Conservation (phyloP, 1,284 basidiomycete species). For the Gomphus sp. region DNA sequence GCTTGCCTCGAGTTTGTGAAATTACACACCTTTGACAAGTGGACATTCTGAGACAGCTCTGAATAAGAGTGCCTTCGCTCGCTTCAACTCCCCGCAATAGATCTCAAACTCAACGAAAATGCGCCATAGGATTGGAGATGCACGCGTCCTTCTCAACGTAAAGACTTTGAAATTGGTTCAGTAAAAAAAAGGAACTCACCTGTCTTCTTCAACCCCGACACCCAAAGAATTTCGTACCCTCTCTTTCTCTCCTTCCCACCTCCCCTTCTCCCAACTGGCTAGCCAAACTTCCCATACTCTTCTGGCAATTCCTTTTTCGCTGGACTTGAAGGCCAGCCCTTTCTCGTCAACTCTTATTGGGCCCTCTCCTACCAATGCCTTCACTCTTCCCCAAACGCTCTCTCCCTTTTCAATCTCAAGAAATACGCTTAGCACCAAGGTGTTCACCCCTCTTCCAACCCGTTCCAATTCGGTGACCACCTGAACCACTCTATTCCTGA, state of each 20-base stretch:
- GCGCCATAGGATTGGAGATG: constrained; percentile 67
- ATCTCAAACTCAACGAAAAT: constrained; percentile 81
- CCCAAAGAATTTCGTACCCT: constrained; percentile 56
- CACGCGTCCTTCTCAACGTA: constrained; percentile 44
- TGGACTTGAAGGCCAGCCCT: constrained; percentile 8
- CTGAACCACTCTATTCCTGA: not conserved
- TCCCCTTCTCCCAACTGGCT: constrained; percentile 62
- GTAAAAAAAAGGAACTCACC: constrained; percentile 34
- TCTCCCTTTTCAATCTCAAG: constrained; percentile 71
- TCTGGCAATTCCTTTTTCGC: constrained; percentile 47
- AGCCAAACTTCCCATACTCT: constrained; percentile 66
- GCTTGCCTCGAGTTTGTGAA: not conserved
- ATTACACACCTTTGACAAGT: constrained; percentile 59
- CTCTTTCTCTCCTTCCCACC: constrained; percentile 62
- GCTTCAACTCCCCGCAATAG: constrained; percentile 43
- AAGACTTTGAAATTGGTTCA: constrained; percentile 2
- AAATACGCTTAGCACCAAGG: constrained; percentile 66
- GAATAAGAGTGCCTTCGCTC: constrained; percentile 73
- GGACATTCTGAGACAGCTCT: constrained; percentile 80
- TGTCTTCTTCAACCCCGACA: constrained; percentile 51
- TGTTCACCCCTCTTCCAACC: constrained; percentile 33
- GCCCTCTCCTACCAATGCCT: constrained; percentile 40
- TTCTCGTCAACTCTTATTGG: constrained; percentile 14
- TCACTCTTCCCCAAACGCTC: constrained; percentile 62
- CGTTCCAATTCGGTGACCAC: not conserved